These are phyloP conservation scores for Neofusicoccum parvum DNA, from an alignment of 2,329 filamentous ascomycete species.

Conservation along the genomic window DNA sequence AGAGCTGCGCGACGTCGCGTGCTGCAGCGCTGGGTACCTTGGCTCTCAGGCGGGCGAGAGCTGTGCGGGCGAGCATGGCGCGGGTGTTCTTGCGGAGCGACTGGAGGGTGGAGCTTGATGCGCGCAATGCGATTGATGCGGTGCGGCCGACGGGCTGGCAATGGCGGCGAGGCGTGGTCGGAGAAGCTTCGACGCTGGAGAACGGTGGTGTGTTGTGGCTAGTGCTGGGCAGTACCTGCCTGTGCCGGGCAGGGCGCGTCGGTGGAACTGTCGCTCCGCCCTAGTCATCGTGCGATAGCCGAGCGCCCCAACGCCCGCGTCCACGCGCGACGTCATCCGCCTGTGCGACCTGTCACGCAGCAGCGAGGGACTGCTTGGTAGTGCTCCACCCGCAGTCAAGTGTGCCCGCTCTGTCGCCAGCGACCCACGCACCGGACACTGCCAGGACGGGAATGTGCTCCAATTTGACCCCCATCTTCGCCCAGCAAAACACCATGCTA, in stretches of 20 bases:
- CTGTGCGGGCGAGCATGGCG: conserved; percentile 39
- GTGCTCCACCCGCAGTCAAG: neutral
- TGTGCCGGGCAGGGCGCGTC: neutral
- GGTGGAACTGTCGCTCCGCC: conserved; percentile 10
- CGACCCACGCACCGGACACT: neutral
- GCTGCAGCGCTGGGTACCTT: conserved; percentile 37
- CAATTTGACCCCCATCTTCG: neutral
- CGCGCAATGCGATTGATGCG: neutral
- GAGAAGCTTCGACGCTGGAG: conserved; percentile 3
- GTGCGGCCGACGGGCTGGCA: neutral
- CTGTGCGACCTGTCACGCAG: neutral
- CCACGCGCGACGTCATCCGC: neutral
- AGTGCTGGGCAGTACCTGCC: neutral
- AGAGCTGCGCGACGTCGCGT: conserved; percentile 39
- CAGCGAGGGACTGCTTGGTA: neutral
- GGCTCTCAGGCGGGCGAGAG: conserved; percentile 39
- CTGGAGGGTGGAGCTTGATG: neutral
- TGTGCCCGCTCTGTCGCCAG: neutral
- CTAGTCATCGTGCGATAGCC: neutral
- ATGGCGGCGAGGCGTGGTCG: neutral
- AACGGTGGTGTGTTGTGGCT: conserved; percentile 7
- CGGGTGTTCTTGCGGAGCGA: too few species aligned
- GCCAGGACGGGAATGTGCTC: neutral
- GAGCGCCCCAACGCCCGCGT: neutral
- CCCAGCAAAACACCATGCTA: neutral